A percentile compares a stretch with the other conserved stretches of the same genome.
These are phyloP conservation scores for Trichoderma simmonsii DNA, from an alignment of 2,329 filamentous ascomycete genomes.

Conservation along the genomic window DNA sequence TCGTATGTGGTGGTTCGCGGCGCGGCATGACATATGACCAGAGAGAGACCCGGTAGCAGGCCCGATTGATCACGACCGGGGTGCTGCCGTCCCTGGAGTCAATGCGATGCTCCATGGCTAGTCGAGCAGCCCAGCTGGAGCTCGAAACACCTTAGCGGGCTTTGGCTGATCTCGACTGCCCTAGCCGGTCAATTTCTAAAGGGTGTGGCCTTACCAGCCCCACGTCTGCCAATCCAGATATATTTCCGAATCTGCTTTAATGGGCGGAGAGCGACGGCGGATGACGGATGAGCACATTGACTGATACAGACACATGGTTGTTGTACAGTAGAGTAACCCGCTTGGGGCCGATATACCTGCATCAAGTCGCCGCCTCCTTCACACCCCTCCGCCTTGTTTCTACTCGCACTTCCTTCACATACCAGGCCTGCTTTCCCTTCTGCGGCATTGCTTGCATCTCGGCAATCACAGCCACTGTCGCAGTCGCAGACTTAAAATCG, in stretches of 20 bases:
- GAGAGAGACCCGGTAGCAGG: conserved; percentile 20
- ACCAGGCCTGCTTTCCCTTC: neutral
- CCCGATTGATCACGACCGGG: conserved; percentile 20
- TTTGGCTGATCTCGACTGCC: conserved; percentile 39
- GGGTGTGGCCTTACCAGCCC: conserved; percentile 29
- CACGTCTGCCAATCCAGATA: conserved; percentile 39
- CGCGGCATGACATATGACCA: conserved; percentile 20
- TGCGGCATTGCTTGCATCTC: conserved; percentile 12
- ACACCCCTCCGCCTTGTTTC: conserved; percentile 13
- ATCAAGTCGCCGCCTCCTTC: conserved; percentile 2
- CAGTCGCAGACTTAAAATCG: neutral
- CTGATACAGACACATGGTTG: conserved; percentile 32
- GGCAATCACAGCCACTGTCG: neutral
- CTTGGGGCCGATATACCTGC: conserved; percentile 25
- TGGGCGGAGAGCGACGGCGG: conserved; percentile 45
- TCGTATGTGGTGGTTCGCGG: conserved; percentile 15
- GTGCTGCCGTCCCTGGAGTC: conserved; percentile 17
- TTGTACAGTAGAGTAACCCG: conserved; percentile 26
- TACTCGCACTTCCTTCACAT: conserved; percentile 2
- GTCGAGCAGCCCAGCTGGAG: conserved; percentile 31
- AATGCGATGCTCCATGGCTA: conserved; percentile 12
- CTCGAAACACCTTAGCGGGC: conserved; percentile 43
- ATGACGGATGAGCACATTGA: conserved; percentile 32
- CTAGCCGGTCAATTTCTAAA: conserved; percentile 20
- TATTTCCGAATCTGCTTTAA: conserved; percentile 50